These are phyloP conservation scores for Alternaria ethzedia DNA, from an alignment of 2,329 filamentous ascomycete species.

Conservation along the genomic window DNA sequence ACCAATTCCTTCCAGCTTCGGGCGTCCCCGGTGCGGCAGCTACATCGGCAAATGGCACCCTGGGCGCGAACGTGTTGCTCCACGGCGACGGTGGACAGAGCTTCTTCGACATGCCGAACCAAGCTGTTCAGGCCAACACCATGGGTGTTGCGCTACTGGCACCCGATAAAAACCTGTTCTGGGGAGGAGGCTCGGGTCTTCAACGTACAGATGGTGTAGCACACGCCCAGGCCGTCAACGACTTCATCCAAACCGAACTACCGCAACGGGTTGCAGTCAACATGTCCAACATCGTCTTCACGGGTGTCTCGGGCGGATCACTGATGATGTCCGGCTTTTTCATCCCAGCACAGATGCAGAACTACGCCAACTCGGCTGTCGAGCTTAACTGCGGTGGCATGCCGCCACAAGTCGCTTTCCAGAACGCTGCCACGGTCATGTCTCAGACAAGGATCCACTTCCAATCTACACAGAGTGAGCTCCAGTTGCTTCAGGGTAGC, in stretches of 20 bases:
- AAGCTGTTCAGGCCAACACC: conserved; percentile 58
- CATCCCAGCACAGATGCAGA: conserved; percentile 62
- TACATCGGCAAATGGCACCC: conserved; percentile 41
- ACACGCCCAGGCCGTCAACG: conserved; percentile 63
- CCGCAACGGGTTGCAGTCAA: conserved; percentile 63
- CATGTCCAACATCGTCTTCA: conserved; percentile 61
- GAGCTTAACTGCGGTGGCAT: conserved; percentile 64
- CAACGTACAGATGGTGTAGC: conserved; percentile 62
- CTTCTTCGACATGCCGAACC: conserved; percentile 65
- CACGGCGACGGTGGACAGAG: conserved; percentile 67
- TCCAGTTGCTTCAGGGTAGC: conserved; percentile 55
- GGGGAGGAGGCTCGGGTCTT: conserved; percentile 62
- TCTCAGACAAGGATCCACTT: conserved; percentile 61
- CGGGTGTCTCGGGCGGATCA: conserved; percentile 62
- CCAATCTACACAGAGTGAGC: conserved; percentile 62
- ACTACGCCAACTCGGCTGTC: conserved; percentile 59
- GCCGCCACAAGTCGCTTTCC: conserved; percentile 60
- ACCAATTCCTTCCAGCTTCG: conserved; percentile 59
- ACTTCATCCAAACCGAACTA: conserved; percentile 58
- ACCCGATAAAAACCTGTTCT: conserved; percentile 62
- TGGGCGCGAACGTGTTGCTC: conserved; percentile 62
- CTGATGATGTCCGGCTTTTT: conserved; percentile 64
- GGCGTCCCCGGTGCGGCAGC: conserved; percentile 57
- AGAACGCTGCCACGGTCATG: conserved; percentile 52
- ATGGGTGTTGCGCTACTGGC: conserved; percentile 63